These are phyloP conservation scores for Leishmania martiniquensis DNA, from an alignment of 208 protist species.

Conservation along the genomic window DNA sequence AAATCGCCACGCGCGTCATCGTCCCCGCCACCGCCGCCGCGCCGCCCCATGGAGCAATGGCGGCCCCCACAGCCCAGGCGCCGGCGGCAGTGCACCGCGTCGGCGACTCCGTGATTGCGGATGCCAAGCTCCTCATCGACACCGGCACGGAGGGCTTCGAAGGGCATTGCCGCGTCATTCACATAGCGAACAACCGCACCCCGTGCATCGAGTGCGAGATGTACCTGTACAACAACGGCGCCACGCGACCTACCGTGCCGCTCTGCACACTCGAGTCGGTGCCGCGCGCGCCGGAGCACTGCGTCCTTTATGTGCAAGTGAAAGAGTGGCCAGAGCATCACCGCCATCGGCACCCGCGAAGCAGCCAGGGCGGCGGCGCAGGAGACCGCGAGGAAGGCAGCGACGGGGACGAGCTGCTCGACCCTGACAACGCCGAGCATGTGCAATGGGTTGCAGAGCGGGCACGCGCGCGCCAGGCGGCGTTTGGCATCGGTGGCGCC, in stretches of 20 bases:
- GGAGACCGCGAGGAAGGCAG: constrained; percentile 1
- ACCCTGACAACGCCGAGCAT: constrained; percentile 92
- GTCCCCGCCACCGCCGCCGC: constrained; percentile 1
- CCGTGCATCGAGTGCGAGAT: constrained; percentile 94
- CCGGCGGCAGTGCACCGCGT: not conserved
- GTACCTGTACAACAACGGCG: constrained; percentile 86
- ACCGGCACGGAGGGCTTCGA: constrained; percentile 98
- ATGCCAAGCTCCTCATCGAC: constrained; percentile 96
- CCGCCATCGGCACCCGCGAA: not conserved
- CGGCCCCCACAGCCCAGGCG: not conserved
- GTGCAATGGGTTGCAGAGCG: constrained; percentile 86
- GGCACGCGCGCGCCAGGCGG: constrained; percentile 84
- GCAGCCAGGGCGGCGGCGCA: not conserved
- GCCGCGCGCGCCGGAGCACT: constrained; percentile 96
- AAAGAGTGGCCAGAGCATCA: constrained; percentile 63
- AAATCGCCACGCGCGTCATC: constrained; percentile 52
- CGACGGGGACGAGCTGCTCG: constrained; percentile 35
- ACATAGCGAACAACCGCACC: constrained; percentile 57
- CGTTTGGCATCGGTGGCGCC: constrained; percentile 92
- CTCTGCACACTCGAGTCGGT: constrained; percentile 96
- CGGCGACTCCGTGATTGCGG: constrained; percentile 28
- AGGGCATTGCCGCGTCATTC: constrained; percentile 94
- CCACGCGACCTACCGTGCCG: constrained; percentile 75
- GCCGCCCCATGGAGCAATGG: not conserved
- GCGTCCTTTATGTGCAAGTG: constrained; percentile 94